Percentiles rank a stretch among this genome's conserved stretches.
Evolutionary conservation across 192 early-diverging fungal genomes (phyloP).

Genomic region (Backusella parvicylindrica): DNA sequence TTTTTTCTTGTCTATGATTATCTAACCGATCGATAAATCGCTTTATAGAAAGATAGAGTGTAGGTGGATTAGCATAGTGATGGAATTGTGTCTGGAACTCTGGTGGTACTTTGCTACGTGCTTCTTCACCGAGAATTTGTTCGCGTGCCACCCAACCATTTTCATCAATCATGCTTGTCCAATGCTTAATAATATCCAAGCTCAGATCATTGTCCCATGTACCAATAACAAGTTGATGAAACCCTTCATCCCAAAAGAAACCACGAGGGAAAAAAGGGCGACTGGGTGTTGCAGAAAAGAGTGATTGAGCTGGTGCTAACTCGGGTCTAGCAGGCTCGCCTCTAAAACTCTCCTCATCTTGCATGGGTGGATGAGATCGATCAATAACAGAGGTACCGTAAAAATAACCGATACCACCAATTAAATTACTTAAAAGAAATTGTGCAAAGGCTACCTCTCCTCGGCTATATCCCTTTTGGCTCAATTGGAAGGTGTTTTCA

Average conservation of each 20-base stretch:
- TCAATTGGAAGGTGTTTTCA: constrained; percentile 66
- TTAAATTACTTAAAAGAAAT: constrained; percentile 72
- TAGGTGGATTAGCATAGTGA: constrained; percentile 92
- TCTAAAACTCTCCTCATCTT: constrained; percentile 50
- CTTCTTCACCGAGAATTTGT: constrained; percentile 92
- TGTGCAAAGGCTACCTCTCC: constrained; percentile 72
- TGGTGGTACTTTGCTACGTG: constrained; percentile 79
- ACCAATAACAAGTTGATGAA: constrained; percentile 81
- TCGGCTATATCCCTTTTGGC: constrained; percentile 58
- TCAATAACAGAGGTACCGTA: constrained; percentile 76
- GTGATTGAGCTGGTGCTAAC: constrained; percentile 57
- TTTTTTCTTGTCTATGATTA: constrained; percentile 11
- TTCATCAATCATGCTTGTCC: constrained; percentile 73
- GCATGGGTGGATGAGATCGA: constrained; percentile 56
- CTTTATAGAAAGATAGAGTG: constrained; percentile 68
- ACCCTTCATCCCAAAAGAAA: constrained; percentile 96
- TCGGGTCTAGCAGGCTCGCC: constrained; percentile 48
- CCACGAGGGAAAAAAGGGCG: constrained; percentile 95
- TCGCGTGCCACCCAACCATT: constrained; percentile 91
- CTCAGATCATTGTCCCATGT: constrained; percentile 88
- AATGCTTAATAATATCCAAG: constrained; percentile 76
- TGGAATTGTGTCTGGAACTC: constrained; percentile 94
- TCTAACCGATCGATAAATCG: constrained; percentile 57
- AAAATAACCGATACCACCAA: constrained; percentile 90
- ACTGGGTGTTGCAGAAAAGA: constrained; percentile 83